phyloP scores from a whole-genome alignment of 177 flowering plant genomes.

The Vitis hybrid region DNA sequence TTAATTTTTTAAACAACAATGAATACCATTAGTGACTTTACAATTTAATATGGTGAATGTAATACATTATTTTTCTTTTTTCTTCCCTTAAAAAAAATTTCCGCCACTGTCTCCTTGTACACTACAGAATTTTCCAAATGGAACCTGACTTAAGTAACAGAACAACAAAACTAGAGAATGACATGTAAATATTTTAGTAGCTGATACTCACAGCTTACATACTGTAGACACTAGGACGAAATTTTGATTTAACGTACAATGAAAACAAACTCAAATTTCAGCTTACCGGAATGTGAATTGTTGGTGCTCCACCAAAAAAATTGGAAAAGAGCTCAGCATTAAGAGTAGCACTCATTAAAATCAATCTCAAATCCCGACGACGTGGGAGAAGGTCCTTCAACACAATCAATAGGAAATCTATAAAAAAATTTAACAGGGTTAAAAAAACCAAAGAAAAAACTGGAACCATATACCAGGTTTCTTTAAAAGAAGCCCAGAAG shows the following conservation, averaged over 20 bases:
- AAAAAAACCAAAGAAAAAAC: slow-evolving; percentile 6
- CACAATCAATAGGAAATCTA: slow-evolving; percentile 94
- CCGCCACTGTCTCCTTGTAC: too few relatives aligned
- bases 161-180: too few relatives aligned
- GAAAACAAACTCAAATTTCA: slow-evolving; percentile 9
- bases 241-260: neutral
- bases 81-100: too few relatives aligned
- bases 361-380: slow-evolving; percentile 89
- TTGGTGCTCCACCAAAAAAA: slow-evolving; percentile 90
- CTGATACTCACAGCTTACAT: too few relatives aligned
- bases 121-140: neutral
- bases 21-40: too few relatives aligned
- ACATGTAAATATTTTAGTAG: too few relatives aligned
- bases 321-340: slow-evolving; percentile 94
- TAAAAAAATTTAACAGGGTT: neutral
- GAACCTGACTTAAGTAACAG: too few relatives aligned
- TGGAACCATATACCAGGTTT: neutral
- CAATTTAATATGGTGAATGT: too few relatives aligned
- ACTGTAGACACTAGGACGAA: neutral
- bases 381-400: slow-evolving; percentile 97
- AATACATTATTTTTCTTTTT: too few relatives aligned
- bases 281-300: slow-evolving; percentile 93
- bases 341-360: slow-evolving; percentile 97
- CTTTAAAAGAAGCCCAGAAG: neutral
- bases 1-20: too few relatives aligned